phyloP scores from a whole-genome alignment of 192 early-diverging fungal species.

The Umbelopsis vinacea region DNA sequence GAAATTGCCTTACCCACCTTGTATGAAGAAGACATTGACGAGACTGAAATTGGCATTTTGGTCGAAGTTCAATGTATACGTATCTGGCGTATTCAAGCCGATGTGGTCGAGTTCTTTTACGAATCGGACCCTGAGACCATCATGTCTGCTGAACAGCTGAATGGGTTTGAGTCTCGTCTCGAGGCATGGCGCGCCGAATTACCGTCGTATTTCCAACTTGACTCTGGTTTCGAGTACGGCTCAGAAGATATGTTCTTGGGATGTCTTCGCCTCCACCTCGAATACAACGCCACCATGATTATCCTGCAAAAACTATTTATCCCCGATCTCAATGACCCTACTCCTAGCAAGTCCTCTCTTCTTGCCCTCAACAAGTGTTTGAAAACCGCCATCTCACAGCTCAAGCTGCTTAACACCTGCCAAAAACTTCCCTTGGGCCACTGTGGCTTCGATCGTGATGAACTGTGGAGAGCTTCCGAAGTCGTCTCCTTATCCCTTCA shows the following conservation, averaged over 20 bases:
- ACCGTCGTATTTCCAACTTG: constrained; percentile 36
- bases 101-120: constrained; percentile 30
- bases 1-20: constrained; percentile 32
- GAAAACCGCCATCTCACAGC: constrained; percentile 25
- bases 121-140: constrained; percentile 25
- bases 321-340: constrained; percentile 29
- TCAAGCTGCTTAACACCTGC: constrained; percentile 29
- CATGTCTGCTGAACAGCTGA: constrained; percentile 26
- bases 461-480: constrained; percentile 41
- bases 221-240: constrained; percentile 45
- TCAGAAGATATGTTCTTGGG: constrained; percentile 36
- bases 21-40: constrained; percentile 45
- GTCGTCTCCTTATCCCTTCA: constrained; percentile 33
- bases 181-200: constrained; percentile 20
- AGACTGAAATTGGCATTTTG: constrained; percentile 32
- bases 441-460: constrained; percentile 44
- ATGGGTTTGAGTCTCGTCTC: constrained; percentile 27
- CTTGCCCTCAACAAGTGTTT: constrained; percentile 40
- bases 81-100: constrained; percentile 36
- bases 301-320: constrained; percentile 45
- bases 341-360: constrained; percentile 27
- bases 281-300: constrained; percentile 44
- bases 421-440: constrained; percentile 14
- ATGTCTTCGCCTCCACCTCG: constrained; percentile 37
- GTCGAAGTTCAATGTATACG: constrained; percentile 21